phyloP scores from a whole-genome alignment of 1,284 basidiomycete species.

The Cystobasidiaceae sp. region DNA sequence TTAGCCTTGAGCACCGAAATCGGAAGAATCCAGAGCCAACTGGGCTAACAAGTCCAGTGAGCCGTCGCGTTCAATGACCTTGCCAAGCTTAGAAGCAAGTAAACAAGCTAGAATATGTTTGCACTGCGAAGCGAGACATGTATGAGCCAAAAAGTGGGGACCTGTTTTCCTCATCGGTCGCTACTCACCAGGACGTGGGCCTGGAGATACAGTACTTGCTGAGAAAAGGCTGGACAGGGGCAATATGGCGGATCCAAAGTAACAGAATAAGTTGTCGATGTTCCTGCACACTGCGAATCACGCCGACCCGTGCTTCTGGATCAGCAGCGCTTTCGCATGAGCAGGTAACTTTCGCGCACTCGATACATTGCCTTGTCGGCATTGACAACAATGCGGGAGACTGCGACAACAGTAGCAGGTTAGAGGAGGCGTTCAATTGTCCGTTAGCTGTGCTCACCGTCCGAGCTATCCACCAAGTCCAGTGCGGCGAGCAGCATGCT shows the following conservation, averaged over 20 bases:
- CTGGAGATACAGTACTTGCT: constrained; percentile 23
- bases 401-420: neutral
- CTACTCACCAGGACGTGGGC: constrained; percentile 26
- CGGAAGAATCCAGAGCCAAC: neutral
- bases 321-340: too few species aligned
- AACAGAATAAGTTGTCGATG: constrained; percentile 8
- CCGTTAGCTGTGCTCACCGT: too few species aligned
- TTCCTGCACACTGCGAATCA: constrained; percentile 18
- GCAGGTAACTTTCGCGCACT: too few species aligned
- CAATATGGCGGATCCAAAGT: constrained; percentile 24
- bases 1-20: neutral
- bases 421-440: too few species aligned
- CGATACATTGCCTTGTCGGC: constrained; percentile 9
- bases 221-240: constrained; percentile 26
- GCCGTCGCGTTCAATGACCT: constrained; percentile 8
- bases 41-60: constrained; percentile 17
- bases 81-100: constrained; percentile 5
- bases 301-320: too few species aligned
- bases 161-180: too few species aligned
- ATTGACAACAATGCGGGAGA: constrained; percentile 2
- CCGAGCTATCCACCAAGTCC: constrained; percentile 22
- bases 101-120: constrained; percentile 25
- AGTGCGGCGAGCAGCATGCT: constrained; percentile 31
- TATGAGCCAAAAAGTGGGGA: too few species aligned
- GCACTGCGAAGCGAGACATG: constrained; percentile 22